Conservation (phyloP, 352 stramenopile species). For the Pythium vanterpoolii region DNA sequence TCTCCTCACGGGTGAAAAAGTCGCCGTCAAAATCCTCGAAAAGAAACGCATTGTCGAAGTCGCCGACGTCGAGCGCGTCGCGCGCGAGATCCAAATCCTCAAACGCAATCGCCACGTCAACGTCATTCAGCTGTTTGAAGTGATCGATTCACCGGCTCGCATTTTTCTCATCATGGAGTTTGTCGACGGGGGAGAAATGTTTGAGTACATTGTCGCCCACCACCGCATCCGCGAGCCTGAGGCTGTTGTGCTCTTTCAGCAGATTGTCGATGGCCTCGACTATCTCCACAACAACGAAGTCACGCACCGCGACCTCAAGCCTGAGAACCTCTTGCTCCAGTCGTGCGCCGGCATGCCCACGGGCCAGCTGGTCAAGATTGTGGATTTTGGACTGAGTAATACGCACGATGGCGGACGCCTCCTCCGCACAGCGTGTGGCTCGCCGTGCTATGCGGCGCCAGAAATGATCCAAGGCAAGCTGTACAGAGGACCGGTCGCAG, state of each 20-base stretch:
- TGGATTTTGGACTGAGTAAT: constrained; percentile 93
- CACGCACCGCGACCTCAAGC: constrained; percentile 90
- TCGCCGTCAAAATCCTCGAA: constrained; percentile 92
- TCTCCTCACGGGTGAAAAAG: constrained; percentile 88
- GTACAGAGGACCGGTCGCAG: constrained; percentile 80
- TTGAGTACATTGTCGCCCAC: constrained; percentile 93
- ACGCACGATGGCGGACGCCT: constrained; percentile 75
- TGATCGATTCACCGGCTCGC: constrained; percentile 77
- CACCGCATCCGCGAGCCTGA: constrained; percentile 81
- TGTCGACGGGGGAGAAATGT: constrained; percentile 90
- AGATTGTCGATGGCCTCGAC: constrained; percentile 89
- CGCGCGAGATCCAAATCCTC: constrained; percentile 93
- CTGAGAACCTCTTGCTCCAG: constrained; percentile 90
- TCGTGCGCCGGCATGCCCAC: constrained; percentile 28
- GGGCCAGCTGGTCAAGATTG: constrained; percentile 80
- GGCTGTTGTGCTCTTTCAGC: constrained; percentile 81
- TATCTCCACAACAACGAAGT: constrained; percentile 91
- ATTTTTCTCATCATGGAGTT: constrained; percentile 95
- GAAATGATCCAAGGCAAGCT: constrained; percentile 90
- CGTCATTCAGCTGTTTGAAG: constrained; percentile 91
- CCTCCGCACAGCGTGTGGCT: constrained; percentile 90
- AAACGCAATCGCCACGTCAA: constrained; percentile 89
- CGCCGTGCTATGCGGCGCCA: constrained; percentile 90
- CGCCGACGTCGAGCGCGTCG: constrained; percentile 88
- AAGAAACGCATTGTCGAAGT: constrained; percentile 89